A percentile compares a stretch with the other conserved stretches of the same genome.
Conservation (phyloP, 2,329 filamentous ascomycete genomes). For the Aplosporella prunicola region DNA sequence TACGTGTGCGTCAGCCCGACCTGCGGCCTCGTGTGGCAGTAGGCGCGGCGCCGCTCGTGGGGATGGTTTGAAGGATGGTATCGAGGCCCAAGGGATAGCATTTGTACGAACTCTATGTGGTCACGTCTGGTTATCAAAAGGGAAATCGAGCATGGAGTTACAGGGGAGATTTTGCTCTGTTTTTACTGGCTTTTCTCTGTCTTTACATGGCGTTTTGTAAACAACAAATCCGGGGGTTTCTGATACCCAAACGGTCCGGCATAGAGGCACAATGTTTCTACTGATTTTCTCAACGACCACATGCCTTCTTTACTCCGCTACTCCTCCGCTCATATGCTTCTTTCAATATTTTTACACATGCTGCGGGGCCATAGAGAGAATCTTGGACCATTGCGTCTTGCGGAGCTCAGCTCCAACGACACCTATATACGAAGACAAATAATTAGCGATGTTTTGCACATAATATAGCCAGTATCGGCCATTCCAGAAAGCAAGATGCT, state of each 20-base stretch:
- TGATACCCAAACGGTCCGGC: constrained; percentile 6
- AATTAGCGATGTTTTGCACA: not conserved
- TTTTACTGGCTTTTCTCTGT: not conserved
- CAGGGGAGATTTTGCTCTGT: not conserved
- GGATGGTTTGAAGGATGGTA: too few species aligned
- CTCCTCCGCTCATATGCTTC: not conserved
- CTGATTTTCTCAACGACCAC: constrained; percentile 1
- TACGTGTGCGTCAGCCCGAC: constrained; percentile 84
- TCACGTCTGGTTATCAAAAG: not conserved
- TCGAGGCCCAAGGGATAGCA: too few species aligned
- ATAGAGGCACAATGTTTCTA: constrained; percentile 6
- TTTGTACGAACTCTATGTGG: not conserved
- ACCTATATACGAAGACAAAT: constrained; percentile 37
- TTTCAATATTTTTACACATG: constrained; percentile 46
- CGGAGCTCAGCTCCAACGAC: constrained; percentile 84
- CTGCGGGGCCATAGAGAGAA: constrained; percentile 85
- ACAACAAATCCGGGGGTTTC: constrained; percentile 4
- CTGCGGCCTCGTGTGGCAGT: constrained; percentile 75
- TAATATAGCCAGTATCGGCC: constrained; percentile 13
- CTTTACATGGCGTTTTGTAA: constrained; percentile 6
- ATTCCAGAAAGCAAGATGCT: not conserved
- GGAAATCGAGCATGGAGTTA: constrained; percentile 3
- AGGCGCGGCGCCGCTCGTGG: too few species aligned
- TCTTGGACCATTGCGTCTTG: constrained; percentile 96
- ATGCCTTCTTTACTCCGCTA: constrained; percentile 1